phyloP scores from a whole-genome alignment of 192 early-diverging fungal species.

The Linnemannia elongata region DNA sequence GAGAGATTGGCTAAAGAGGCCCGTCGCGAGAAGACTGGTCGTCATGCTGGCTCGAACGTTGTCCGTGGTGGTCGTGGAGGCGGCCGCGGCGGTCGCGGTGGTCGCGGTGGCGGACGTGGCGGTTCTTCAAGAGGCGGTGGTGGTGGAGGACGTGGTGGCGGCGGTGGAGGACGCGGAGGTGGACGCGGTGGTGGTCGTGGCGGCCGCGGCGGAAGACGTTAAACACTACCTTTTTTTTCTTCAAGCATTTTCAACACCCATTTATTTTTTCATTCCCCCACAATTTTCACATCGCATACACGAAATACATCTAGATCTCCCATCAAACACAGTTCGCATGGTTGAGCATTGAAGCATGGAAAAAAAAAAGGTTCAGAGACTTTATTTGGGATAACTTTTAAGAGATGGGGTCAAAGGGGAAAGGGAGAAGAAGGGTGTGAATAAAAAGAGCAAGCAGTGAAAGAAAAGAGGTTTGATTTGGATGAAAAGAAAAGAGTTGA shows the following conservation, averaged over 20 bases:
- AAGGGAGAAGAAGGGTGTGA: background rate
- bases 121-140: background rate
- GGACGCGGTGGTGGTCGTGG: constrained; percentile 20
- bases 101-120: constrained; percentile 56
- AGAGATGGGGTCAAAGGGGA: background rate
- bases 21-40: constrained; percentile 81
- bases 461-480: background rate
- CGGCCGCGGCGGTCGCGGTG: constrained; percentile 34
- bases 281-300: background rate
- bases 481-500: background rate
- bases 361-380: background rate
- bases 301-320: background rate
- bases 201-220: constrained; percentile 39
- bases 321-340: background rate
- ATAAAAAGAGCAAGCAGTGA: background rate
- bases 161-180: constrained; percentile 43
- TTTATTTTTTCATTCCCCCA: background rate
- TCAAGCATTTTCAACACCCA: background rate
- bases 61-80: constrained; percentile 38
- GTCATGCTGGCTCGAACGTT: constrained; percentile 59
- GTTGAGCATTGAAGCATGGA: background rate
- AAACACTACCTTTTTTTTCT: constrained; percentile 3
- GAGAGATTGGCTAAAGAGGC: constrained; percentile 79
- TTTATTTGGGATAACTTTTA: background rate
- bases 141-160: constrained; percentile 12